A percentile compares a stretch with the other conserved stretches of the same genome.
phyloP scores from a whole-genome alignment of 2,329 filamentous ascomycete genomes.

The Scedosporium boydii region DNA sequence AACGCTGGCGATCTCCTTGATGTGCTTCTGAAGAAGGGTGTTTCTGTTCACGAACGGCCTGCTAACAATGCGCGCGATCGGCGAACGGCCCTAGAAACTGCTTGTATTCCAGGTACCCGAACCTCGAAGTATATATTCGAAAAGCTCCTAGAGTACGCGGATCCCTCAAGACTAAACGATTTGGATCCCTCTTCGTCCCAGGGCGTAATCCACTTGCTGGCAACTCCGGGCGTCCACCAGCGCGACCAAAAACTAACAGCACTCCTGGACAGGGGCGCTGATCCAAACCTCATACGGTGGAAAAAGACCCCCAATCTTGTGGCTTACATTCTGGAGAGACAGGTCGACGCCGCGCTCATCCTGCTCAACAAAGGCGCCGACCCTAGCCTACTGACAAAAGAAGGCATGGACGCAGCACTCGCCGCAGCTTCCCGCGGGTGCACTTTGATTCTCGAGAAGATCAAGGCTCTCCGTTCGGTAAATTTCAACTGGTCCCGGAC shows the following conservation, averaged over 20 bases:
- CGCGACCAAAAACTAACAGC: constrained; percentile 2
- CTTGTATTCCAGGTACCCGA: not conserved
- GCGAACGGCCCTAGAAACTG: not conserved
- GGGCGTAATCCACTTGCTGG: constrained; percentile 3
- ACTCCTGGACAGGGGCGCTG: not conserved
- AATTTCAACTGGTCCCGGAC: constrained; percentile 9
- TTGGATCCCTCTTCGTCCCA: not conserved
- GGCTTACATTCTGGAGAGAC: constrained; percentile 8
- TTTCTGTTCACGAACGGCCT: constrained; percentile 5
- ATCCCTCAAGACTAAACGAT: not conserved
- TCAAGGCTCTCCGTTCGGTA: not conserved
- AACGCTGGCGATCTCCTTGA: not conserved
- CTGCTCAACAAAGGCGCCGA: constrained; percentile 8
- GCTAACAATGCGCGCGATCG: not conserved
- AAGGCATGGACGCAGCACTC: constrained; percentile 7
- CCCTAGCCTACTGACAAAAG: constrained; percentile 5
- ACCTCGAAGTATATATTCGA: not conserved
- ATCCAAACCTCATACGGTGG: constrained; percentile 3
- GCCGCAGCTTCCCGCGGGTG: constrained; percentile 6
- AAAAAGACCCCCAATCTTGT: constrained; percentile 9
- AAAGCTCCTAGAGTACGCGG: not conserved
- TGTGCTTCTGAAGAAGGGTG: not conserved
- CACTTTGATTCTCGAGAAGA: constrained; percentile 1
- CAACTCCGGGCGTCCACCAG: not conserved
- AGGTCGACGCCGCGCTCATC: constrained; percentile 7